Base-by-base conservation (phyloP, 148 eudicot species). In the Dianthus caryophyllus region DNA sequence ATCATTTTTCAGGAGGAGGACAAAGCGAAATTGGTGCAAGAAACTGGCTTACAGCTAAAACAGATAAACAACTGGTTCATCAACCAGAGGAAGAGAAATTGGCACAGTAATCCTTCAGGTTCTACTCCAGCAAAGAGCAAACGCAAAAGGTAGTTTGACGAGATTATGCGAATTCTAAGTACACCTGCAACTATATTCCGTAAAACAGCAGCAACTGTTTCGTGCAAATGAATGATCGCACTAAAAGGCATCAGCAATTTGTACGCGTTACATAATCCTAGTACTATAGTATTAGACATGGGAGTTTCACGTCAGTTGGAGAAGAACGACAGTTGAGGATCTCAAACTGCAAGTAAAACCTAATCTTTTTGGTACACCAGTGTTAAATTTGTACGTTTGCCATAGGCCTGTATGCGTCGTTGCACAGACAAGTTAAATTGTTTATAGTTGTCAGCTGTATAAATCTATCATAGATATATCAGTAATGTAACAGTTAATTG, bases 61-160 rank as follows among this genome's bases (percentile, higher is more conserved):
- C 97, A 92, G 80, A 92, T 92, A 26, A 92, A 92, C 63, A 92
- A 92, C 56, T 92, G 97, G 97, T 92, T 92, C 82, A 92, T 92
- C 76, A 92, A 92, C 76, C 97, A 92, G 71, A 77, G 97, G 64
- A 92, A 92, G 76, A 79, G 97, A 68, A 92, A 92, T 64, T 92
- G 97, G 97, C 97, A 89, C 79, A 92, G 86, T 71, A 92, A 87
- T 61, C 84, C 96, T 24, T 84, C 97, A 21, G 71, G 89, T 68
- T 84, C 96, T 3, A 74, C 80, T 14, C 47, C 81, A 70, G 36
- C 73, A 57, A 92, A 92, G 82, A 84, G 84, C 78, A 92, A 89
- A 72, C 93, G 97, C 76, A 92, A 92, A 82, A 87, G 84, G 97
- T 89, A 82, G n/a, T 11, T 26, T 11, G 12, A 16, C 49, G 6